Evolutionary conservation across 352 stramenopile species (phyloP).

Genomic region (Thalassiosira sp.): DNA sequence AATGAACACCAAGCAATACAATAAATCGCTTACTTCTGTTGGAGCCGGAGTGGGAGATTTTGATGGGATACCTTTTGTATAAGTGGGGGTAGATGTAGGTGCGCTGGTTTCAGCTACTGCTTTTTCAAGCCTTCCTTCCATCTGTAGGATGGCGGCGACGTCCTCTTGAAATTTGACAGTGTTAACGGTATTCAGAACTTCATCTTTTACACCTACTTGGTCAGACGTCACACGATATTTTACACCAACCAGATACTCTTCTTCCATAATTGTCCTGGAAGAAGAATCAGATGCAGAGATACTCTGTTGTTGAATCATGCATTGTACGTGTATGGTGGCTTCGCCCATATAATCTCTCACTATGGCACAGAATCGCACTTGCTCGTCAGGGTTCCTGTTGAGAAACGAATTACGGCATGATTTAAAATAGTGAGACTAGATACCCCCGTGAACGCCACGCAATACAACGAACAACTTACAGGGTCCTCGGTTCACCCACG

Average conservation of each 20-base stretch:
- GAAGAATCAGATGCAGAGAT: background rate
- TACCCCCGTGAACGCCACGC: no score
- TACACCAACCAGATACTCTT: conserved; percentile 13
- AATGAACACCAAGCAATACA: no score
- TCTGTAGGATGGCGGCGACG: background rate
- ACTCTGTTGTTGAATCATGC: conserved; percentile 35
- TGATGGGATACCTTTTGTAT: background rate
- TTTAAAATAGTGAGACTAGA: no score
- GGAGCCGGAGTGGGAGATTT: background rate
- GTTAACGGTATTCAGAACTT: conserved; percentile 16
- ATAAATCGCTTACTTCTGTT: no score
- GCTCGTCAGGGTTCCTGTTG: conserved; percentile 42
- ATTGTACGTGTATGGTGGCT: conserved; percentile 1
- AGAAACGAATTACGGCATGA: no score
- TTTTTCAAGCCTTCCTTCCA: background rate
- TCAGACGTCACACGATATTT: conserved; percentile 22
- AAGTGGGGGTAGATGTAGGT: background rate
- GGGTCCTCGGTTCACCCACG: conserved; percentile 25
- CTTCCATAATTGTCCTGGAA: background rate
- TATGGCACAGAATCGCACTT: conserved; percentile 33
- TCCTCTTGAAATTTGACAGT: conserved; percentile 20
- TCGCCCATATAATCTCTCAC: conserved; percentile 7
- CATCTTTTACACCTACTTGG: background rate
- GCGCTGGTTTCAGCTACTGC: background rate
- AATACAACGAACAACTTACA: no score